Base-by-base conservation (phyloP, 2,329 filamentous ascomycete genomes). In the Polytolypa hystricis region DNA sequence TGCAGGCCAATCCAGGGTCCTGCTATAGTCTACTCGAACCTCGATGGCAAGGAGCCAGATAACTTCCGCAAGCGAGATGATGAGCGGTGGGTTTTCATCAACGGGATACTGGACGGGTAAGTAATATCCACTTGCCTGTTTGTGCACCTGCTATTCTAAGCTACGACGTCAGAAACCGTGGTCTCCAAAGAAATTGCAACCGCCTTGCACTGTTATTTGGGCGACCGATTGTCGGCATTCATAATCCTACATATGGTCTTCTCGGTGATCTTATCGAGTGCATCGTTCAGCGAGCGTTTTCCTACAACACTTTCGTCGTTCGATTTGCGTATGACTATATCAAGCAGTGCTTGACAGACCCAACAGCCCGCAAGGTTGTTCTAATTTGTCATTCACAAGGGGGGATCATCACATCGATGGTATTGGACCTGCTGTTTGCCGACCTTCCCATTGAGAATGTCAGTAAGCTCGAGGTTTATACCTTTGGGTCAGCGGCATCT, bases 381-480 rank as follows among this genome's bases (percentile, higher is more conserved):
- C 70, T 89, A 37, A 73, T 89, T 41, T 63, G 82, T 25, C 84
- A 91, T 55, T 83, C 78, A 1, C 84, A 89, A 55, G 84, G 84
- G 3, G 81, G 71, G 10, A 83, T 89, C 34, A 77, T 84, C 51
- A 79, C 77, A 2, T 72, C 79, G 3, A 61, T 86, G 38, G 76
- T 84, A 4, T 58, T 87, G 5, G 83, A 91, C 58, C 84, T 81
- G 79, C 67, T 89, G 2, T 65, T 86, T 1, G 75, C 79, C 43
- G 81, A 86, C 51, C 59, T 84, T 9, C 73, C 79, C 0, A 74
- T 77, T 39, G 70, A 79, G 43, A 60, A 79, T 3, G 62, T 85
- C 4, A 58, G 66, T 2, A 81, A 84, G 47, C 67, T 86, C 0
- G 82, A 89, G 56, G 72, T 89, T 9, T 71, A 70, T 56, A 87